A percentile compares a stretch with the other conserved stretches of the same genome.
Conservation (phyloP, 2,329 filamentous ascomycete species). For the Aspergillus tubingensis region DNA sequence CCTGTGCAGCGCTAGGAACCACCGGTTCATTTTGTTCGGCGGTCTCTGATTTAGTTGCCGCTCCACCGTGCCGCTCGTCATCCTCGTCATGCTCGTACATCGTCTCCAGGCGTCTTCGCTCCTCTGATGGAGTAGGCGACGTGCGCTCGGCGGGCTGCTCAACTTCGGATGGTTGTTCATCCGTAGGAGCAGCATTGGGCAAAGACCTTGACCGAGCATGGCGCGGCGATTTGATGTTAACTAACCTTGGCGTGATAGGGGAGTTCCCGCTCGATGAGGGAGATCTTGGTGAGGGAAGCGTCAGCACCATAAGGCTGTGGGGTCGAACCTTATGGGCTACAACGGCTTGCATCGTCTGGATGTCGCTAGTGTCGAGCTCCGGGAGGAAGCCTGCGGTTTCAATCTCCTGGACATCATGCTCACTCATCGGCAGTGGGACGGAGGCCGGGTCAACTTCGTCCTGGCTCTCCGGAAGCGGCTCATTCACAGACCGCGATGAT, state of each 20-base stretch:
- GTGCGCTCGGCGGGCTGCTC: constrained; percentile 22
- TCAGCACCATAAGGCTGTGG: constrained; percentile 46
- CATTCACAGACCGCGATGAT: constrained; percentile 6
- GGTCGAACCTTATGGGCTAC: constrained; percentile 46
- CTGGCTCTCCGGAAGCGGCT: constrained; percentile 18
- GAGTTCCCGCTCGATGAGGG: constrained; percentile 27
- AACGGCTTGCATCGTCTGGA: constrained; percentile 38
- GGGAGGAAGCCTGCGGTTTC: constrained; percentile 70
- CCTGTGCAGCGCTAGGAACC: constrained; percentile 16
- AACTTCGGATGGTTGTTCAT: constrained; percentile 10
- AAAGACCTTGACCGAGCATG: constrained; percentile 53
- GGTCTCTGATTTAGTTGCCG: neutral
- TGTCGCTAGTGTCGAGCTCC: constrained; percentile 60
- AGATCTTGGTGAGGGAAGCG: constrained; percentile 33
- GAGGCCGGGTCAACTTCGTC: constrained; percentile 34
- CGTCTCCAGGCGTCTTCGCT: constrained; percentile 36
- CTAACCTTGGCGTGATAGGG: constrained; percentile 28
- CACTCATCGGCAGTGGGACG: constrained; percentile 34
- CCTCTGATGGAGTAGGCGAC: constrained; percentile 30
- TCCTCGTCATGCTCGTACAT: constrained; percentile 40
- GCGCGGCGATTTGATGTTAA: constrained; percentile 27
- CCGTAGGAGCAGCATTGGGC: constrained; percentile 43
- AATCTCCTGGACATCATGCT: constrained; percentile 64
- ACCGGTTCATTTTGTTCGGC: neutral
- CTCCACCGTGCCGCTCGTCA: constrained; percentile 25